Evolutionary conservation across 176 grass and related monocot species (phyloP).

Genomic region (Elymus sibiricus): DNA sequence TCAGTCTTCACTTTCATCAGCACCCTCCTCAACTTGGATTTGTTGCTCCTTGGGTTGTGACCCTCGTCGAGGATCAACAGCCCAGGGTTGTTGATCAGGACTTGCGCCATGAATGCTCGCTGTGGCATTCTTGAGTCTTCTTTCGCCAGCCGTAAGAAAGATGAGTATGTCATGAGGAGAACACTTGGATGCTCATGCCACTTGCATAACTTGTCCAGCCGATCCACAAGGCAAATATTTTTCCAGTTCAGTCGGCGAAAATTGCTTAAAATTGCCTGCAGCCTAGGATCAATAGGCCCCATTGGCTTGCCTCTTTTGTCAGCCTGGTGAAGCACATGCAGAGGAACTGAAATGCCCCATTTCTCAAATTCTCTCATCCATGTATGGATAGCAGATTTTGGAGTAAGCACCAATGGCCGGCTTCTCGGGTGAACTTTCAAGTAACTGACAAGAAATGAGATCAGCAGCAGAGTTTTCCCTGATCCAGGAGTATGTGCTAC

Average conservation of each 20-base stretch:
- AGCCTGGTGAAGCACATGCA: constrained; percentile 55
- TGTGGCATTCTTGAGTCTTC: constrained; percentile 46
- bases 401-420: constrained; percentile 77
- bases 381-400: constrained; percentile 80
- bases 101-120: constrained; percentile 43
- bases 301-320: constrained; percentile 23
- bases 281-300: constrained; percentile 29
- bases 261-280: constrained; percentile 19
- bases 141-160: constrained; percentile 67
- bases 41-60: constrained; percentile 90
- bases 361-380: constrained; percentile 86
- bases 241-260: constrained; percentile 33
- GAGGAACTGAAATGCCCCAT: constrained; percentile 64
- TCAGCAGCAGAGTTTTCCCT: constrained; percentile 77
- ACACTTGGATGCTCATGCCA: constrained; percentile 83
- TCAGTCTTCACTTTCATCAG: constrained; percentile 94
- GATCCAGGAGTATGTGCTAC: constrained; percentile 90
- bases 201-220: constrained; percentile 64
- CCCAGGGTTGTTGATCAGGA: constrained; percentile 71
- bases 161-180: constrained; percentile 85
- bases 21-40: constrained; percentile 67
- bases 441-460: constrained; percentile 83
- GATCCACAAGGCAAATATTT: constrained; percentile 49
- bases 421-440: constrained; percentile 74
- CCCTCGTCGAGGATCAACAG: constrained; percentile 92